Base-by-base conservation (phyloP, 805 yeast genomes). In the Suhomyces faveliae region DNA sequence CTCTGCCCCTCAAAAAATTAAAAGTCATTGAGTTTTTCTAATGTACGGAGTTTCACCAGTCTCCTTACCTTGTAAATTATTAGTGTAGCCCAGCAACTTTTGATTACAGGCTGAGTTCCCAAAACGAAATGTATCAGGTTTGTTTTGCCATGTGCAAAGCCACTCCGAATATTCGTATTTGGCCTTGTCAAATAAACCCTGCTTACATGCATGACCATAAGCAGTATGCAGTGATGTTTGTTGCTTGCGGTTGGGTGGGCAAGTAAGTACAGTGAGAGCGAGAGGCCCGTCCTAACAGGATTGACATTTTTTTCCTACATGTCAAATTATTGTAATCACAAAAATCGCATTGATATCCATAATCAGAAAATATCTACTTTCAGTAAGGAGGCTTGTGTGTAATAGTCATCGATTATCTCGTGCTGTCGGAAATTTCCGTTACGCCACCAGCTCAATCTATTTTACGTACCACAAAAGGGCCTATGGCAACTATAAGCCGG, bases 271-370 rank as follows among this genome's bases (percentile, higher is more conserved):
- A n/a, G n/a, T n/a, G n/a, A n/a, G n/a, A n/a, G 37, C 5, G 9
- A 5, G n/a, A 12, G 11, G 22, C 39, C 45, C 12, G 5, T 37
- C 45, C 23, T 43, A 43, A 13, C 45, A 12, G 45, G 45, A 43
- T 23, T 43, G 45, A 43, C 35, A 43, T 43, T 23, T 29, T 20
- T 12, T 8, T 15, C 7, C 12, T 3, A 33, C 20, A 42, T 35
- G 45, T 43, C 45, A 43, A 43, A 38, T 11, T 23, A 24, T 17
- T 35, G 21, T 19, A 44, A 24, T 21, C 47, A 25, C 42, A 37
- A 25, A 25, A 37, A 27, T 21, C 13, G 19, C 13, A 37, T 27
- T 38, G 33, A 20, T 30, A 15, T 23, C 46, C 33, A 33, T 11
- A 33, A 17, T 33, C 19, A 33, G 37, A 33, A 33, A 33, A 33